Evolutionary conservation across 345 rosid species (phyloP).

Genomic region (Clausena lansium): DNA sequence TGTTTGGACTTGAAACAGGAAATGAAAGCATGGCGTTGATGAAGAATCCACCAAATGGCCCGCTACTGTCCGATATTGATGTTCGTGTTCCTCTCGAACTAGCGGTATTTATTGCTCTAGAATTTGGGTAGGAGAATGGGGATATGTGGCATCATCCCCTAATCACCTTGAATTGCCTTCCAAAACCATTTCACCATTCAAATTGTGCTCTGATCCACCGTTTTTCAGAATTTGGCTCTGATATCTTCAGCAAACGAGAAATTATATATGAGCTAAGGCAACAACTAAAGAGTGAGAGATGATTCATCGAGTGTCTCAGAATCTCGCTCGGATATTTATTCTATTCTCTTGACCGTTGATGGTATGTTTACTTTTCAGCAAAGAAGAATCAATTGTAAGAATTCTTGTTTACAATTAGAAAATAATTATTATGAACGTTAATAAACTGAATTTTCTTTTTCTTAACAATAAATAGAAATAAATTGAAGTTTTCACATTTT

Average conservation of each 20-base stretch:
- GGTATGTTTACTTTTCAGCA: too few species aligned
- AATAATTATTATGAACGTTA: too few species aligned
- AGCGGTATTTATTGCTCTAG: conserved; percentile 60
- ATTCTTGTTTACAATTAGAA: too few species aligned
- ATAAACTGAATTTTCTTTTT: too few species aligned
- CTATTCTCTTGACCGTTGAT: too few species aligned
- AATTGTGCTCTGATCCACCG: conserved; percentile 90
- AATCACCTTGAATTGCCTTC: conserved; percentile 70
- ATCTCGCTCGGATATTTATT: too few species aligned
- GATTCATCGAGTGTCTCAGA: conserved; percentile 18
- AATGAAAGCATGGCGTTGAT: conserved; percentile 43
- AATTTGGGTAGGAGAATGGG: conserved; percentile 58
- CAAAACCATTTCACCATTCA: conserved; percentile 70
- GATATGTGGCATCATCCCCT: conserved; percentile 53
- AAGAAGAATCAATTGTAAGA: too few species aligned
- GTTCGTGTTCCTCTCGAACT: conserved; percentile 54
- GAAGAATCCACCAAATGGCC: conserved; percentile 43
- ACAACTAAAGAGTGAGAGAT: conserved; percentile 85
- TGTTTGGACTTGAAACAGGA: conserved; percentile 40
- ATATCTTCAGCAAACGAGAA: conserved; percentile 84
- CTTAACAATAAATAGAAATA: too few species aligned
- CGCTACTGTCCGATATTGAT: conserved; percentile 47
- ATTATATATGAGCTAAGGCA: conserved; percentile 88
- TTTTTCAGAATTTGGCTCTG: conserved; percentile 96
- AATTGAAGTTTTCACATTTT: too few species aligned